These are phyloP conservation scores for Pestalotiopsis sp. DNA, from an alignment of 2,329 filamentous ascomycete species.

Conservation along the genomic window DNA sequence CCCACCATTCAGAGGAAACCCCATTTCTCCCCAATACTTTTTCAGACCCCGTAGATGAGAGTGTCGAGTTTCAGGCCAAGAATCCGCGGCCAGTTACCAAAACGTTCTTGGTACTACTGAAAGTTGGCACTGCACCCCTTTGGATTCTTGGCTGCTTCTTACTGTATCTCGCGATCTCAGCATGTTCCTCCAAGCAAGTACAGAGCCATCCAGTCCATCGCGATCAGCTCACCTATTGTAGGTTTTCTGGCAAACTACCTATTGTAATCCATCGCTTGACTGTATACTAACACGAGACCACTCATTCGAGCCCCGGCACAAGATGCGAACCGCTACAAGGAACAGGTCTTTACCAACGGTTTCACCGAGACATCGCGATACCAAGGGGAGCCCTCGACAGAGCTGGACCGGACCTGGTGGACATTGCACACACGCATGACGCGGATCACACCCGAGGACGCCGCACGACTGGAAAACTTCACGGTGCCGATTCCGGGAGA, in stretches of 20 bases:
- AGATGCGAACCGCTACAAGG: not conserved
- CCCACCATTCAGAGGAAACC: not conserved
- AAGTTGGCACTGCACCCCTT: not conserved
- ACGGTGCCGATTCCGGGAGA: conserved; percentile 7
- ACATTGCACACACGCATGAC: not conserved
- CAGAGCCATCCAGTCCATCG: not conserved
- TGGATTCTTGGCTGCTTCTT: not conserved
- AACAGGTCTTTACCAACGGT: conserved; percentile 1
- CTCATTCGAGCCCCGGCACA: conserved; percentile 1
- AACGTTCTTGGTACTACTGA: not conserved
- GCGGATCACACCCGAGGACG: conserved; percentile 1
- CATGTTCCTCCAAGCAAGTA: not conserved
- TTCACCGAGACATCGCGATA: not conserved
- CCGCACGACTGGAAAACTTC: not conserved
- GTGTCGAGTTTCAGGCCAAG: not conserved
- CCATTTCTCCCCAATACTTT: not conserved
- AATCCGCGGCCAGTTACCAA: not conserved
- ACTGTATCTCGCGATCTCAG: not conserved
- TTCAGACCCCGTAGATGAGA: not conserved
- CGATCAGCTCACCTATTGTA: not conserved
- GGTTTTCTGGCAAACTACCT: not conserved
- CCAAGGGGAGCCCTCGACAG: conserved; percentile 1
- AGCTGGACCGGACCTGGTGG: conserved; percentile 3
- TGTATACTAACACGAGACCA: not conserved
- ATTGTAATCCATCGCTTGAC: not conserved